Conservation (phyloP, 225 moss, liverwort and hornwort genomes). For the Thuidium tamariscinum region DNA sequence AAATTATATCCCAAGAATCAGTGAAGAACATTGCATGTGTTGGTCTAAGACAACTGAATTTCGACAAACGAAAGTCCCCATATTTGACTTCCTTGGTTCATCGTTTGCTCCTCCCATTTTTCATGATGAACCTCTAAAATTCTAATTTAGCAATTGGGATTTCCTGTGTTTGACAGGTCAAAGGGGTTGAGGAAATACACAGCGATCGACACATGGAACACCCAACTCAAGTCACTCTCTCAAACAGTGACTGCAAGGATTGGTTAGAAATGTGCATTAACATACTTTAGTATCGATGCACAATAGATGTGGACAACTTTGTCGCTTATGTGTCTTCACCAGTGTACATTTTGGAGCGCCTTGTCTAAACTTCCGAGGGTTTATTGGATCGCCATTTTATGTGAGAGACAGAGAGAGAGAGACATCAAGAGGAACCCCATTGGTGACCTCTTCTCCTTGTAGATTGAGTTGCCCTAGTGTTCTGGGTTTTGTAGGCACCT, state of each 20-base stretch:
- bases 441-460: slow-evolving; percentile 44
- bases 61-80: not conserved
- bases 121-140: not conserved
- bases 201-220: slow-evolving; percentile 97
- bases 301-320: slow-evolving; percentile 14
- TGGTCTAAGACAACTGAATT: too few relatives aligned
- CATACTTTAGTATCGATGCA: slow-evolving; percentile 13
- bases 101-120: not conserved
- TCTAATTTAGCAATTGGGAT: not conserved
- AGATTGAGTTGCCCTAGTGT: slow-evolving; percentile 40
- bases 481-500: slow-evolving; percentile 32
- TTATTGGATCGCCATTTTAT: slow-evolving; percentile 21
- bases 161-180: slow-evolving; percentile 35
- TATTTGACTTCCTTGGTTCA: not conserved
- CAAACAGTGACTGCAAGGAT: slow-evolving; percentile 96
- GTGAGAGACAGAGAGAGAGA: slow-evolving; percentile 3
- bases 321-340: slow-evolving; percentile 9
- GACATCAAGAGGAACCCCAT: slow-evolving; percentile 31
- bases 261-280: slow-evolving; percentile 40
- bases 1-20: not conserved
- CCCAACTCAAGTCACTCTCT: slow-evolving; percentile 86
- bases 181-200: slow-evolving; percentile 98
- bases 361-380: slow-evolving; percentile 6
- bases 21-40: not conserved
- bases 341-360: slow-evolving; percentile 37